Evolutionary conservation across 2,329 filamentous ascomycete genomes (phyloP).

Genomic region (Helotiales sp.): DNA sequence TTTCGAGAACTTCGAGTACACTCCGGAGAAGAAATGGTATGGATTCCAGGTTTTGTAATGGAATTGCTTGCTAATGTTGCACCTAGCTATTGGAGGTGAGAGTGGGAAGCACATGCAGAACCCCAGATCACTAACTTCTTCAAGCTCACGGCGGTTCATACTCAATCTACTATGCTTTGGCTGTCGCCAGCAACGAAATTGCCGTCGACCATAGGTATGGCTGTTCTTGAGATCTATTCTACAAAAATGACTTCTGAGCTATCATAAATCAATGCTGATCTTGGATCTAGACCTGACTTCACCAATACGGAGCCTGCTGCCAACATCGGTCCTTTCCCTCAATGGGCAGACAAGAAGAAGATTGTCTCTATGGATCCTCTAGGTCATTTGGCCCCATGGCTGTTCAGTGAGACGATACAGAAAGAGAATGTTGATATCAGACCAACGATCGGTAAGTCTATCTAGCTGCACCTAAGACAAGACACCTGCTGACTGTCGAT

Average conservation of each 20-base stretch:
- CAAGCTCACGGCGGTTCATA: conserved; percentile 85
- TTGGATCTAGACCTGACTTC: conserved; percentile 57
- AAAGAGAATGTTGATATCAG: conserved; percentile 59
- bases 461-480: background rate
- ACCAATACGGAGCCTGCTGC: conserved; percentile 91
- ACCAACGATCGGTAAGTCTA: conserved; percentile 35
- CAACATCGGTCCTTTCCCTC: conserved; percentile 81
- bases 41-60: conserved; percentile 33
- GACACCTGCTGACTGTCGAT: conserved; percentile 15
- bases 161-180: conserved; percentile 91
- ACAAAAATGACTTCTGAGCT: background rate
- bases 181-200: conserved; percentile 87
- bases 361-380: conserved; percentile 97
- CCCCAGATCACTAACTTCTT: conserved; percentile 24
- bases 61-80: conserved; percentile 33
- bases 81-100: conserved; percentile 59
- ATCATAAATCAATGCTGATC: conserved; percentile 6
- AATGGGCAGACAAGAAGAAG: conserved; percentile 89
- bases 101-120: conserved; percentile 1
- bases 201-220: conserved; percentile 72
- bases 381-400: conserved; percentile 82
- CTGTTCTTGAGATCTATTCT: background rate
- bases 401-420: conserved; percentile 77
- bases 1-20: conserved; percentile 73
- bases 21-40: conserved; percentile 81